phyloP scores from a whole-genome alignment of 495 filamentous ascomycete genomes.

The Tuber umbilicatum region DNA sequence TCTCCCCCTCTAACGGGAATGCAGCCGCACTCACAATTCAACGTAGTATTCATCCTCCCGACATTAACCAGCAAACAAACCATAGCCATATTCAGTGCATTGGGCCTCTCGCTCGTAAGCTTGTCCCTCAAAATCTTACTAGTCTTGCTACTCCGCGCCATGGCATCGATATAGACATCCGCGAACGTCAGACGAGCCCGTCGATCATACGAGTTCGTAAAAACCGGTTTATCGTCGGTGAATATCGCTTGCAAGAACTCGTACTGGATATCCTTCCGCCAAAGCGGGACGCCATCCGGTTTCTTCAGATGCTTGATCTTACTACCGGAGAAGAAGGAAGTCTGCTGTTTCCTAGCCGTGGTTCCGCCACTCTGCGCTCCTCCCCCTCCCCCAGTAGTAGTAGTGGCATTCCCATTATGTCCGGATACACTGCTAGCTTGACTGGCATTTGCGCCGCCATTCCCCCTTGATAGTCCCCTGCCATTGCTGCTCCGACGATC shows the following conservation, averaged over 20 bases:
- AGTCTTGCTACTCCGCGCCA: conserved; percentile 97
- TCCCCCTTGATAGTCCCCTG: conserved; percentile 28
- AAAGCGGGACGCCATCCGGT: conserved; percentile 90
- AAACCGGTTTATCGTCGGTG: conserved; percentile 73
- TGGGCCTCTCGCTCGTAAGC: conserved; percentile 81
- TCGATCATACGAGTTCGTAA: conserved; percentile 74
- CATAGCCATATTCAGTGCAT: conserved; percentile 97
- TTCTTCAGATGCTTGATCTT: conserved; percentile 97
- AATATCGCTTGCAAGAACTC: conserved; percentile 90
- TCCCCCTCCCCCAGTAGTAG: conserved; percentile 7
- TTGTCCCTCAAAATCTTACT: conserved; percentile 98
- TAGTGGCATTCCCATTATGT: conserved; percentile 17
- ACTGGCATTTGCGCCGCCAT: conserved; percentile 31
- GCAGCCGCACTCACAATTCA: conserved; percentile 67
- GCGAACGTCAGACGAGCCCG: conserved; percentile 76
- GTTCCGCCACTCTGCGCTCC: conserved; percentile 25
- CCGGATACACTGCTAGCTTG: conserved; percentile 37
- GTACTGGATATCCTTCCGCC: conserved; percentile 96
- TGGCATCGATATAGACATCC: conserved; percentile 94
- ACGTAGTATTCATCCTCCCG: conserved; percentile 95
- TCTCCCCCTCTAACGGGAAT: conserved; percentile 78
- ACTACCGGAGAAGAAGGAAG: conserved; percentile 35
- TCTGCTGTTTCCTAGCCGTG: conserved; percentile 33
- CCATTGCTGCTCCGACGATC: conserved; percentile 33
- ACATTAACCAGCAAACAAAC: conserved; percentile 96